Conservation (phyloP, 441 rosid genomes). For the Rhodomyrtus psidioides region DNA sequence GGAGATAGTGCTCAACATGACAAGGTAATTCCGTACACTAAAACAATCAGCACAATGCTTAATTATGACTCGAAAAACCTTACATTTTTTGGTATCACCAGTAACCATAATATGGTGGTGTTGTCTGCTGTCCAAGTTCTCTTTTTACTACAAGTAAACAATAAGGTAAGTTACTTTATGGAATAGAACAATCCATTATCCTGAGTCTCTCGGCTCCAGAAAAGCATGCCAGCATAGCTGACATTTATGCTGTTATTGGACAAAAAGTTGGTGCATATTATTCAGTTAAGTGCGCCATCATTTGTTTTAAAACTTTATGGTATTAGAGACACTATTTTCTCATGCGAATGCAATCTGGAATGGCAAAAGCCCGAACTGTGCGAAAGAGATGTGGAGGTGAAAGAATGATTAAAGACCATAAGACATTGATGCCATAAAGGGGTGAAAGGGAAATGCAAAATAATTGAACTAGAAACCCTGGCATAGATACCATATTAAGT, state of each 20-base stretch:
- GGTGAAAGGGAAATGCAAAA: neutral
- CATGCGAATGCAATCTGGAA: neutral
- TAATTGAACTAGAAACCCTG: neutral
- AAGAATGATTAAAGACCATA: neutral
- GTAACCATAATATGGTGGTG: neutral
- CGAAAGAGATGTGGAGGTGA: neutral
- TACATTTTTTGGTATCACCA: neutral
- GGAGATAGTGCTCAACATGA: neutral
- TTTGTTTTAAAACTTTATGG: neutral
- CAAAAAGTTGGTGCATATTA: neutral
- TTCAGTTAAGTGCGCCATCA: neutral
- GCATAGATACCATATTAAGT: neutral
- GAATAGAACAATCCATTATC: neutral
- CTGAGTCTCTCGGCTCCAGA: neutral
- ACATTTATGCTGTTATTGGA: neutral
- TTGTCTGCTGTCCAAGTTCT: neutral
- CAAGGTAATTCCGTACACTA: neutral
- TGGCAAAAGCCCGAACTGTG: neutral
- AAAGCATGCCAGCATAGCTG: neutral
- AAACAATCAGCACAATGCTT: neutral
- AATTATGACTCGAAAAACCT: neutral
- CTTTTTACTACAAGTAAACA: neutral
- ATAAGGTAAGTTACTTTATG: neutral
- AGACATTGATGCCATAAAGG: neutral
- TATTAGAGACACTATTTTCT: neutral